These are phyloP conservation scores for Berberis vulgaris DNA, from an alignment of 164 flowering plant species.

Conservation along the genomic window DNA sequence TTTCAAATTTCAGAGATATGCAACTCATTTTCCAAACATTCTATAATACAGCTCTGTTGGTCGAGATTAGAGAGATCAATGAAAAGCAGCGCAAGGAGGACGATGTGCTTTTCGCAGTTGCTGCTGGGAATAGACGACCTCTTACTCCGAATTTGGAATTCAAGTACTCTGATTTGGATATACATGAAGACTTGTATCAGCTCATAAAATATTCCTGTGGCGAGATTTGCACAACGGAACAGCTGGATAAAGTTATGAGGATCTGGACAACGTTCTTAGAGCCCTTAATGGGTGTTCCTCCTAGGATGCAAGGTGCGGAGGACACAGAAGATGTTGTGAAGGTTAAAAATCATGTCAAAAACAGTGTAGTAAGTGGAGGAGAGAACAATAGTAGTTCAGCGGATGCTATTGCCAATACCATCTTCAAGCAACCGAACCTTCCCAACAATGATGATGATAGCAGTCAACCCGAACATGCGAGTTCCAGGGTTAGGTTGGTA, in stretches of 20 bases:
- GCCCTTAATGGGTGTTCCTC: slow-evolving; percentile 71
- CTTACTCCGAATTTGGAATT: slow-evolving; percentile 19
- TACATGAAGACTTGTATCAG: slow-evolving; percentile 62
- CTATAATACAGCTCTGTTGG: slow-evolving; percentile 49
- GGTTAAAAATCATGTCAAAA: slow-evolving; percentile 31
- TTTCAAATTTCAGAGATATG: background rate
- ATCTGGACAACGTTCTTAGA: slow-evolving; percentile 85
- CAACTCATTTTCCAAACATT: slow-evolving; percentile 4
- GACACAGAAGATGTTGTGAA: slow-evolving; percentile 65
- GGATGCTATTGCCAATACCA: slow-evolving; percentile 23
- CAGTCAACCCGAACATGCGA: slow-evolving; percentile 35
- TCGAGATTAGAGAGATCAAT: slow-evolving; percentile 80
- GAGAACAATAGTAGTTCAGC: slow-evolving; percentile 53
- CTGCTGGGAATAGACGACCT: slow-evolving; percentile 70
- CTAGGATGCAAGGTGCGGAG: slow-evolving; percentile 60
- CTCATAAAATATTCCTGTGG: slow-evolving; percentile 29
- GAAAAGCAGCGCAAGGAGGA: slow-evolving; percentile 76
- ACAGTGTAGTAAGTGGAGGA: slow-evolving; percentile 17
- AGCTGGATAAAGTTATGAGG: slow-evolving; percentile 81
- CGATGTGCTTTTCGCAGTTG: slow-evolving; percentile 67
- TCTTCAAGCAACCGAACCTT: slow-evolving; percentile 32
- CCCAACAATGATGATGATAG: slow-evolving; percentile 40
- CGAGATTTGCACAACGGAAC: slow-evolving; percentile 76
- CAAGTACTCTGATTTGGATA: slow-evolving; percentile 41
- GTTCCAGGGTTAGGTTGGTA: slow-evolving; percentile 28